Evolutionary conservation across 768 basidiomycete genomes (phyloP), one percentile per base, ranked within the genome.

Genomic region (Mycena galopus): DNA sequence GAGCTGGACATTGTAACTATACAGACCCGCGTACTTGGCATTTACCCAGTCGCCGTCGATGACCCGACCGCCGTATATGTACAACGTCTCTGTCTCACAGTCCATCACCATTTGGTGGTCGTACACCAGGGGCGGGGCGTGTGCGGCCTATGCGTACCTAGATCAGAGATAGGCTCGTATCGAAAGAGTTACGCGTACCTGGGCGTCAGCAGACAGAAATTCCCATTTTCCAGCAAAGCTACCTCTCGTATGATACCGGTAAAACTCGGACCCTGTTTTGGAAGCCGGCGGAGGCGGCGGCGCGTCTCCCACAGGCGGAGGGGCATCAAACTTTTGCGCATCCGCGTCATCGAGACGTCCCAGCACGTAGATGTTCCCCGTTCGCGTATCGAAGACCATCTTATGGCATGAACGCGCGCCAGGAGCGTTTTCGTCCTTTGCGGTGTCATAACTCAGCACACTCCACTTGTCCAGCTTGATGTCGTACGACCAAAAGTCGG

Each of bases 61-160:
- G 4, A 94, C 84, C 19, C 92, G 88, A 1, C 94, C 94, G 10
- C 94, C 94, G 72, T 90, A 93, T 9, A 94, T 88, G 70, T 94
- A 95, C 9, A 96, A 77, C 4, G 91, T 88, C 78, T 94, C 93
- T 0, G 87, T 81, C 5, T 92, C 91, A 47, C 86, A 86, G 75
- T 95, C 94, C 77, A 95, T 89, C 35, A 84, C 91, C 90, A 95
- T 93, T 80, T 94, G 93, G 75, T 95, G 94, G 78, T 95, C 94
- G 73, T 91, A 93, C 47, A 95, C 83, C 37, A 94, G 82, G 0
- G 91, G 90, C 1, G 94, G 94, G 17, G 58, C 58, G 35, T 56
- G 44, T 19, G 67, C 57, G 42, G 42, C 35, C 65, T 65, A 39
- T 25, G 14, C 27, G 39, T 56, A 23, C 19, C 37, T 53, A 44